Evolutionary conservation across 257 asterid species (phyloP).

Genomic region (Solanum peruvianum): DNA sequence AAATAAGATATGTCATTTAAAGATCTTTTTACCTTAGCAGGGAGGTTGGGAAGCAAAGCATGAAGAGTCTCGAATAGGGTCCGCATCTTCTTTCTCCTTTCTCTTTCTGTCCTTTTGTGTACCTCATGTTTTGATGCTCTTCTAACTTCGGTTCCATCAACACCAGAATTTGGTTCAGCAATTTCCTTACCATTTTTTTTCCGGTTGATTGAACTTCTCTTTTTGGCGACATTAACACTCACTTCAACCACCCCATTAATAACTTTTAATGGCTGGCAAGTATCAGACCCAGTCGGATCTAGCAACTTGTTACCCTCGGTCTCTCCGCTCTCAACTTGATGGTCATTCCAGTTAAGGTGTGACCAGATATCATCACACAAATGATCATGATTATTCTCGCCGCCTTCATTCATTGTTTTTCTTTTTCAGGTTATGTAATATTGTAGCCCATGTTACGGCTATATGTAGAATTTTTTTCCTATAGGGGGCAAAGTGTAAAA

Average conservation of each 20-base stretch:
- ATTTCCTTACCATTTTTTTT: not conserved
- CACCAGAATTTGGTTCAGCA: not conserved
- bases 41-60: conserved; percentile 73
- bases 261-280: not conserved
- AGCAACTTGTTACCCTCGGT: conserved; percentile 3
- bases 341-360: conserved; percentile 14
- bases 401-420: conserved; percentile 23
- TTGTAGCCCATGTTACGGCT: not conserved
- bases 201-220: not conserved
- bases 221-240: conserved; percentile 1
- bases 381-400: not conserved
- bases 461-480: not conserved
- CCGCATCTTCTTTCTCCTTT: conserved; percentile 86
- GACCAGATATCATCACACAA: conserved; percentile 17
- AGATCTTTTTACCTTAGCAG: conserved; percentile 43
- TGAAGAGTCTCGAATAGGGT: conserved; percentile 62
- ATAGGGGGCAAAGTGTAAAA: not conserved
- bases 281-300: not conserved
- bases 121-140: conserved; percentile 47
- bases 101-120: conserved; percentile 80
- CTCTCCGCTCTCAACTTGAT: not conserved
- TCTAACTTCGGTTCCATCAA: not conserved
- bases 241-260: not conserved
- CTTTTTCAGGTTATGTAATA: not conserved
- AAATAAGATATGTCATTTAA: not conserved